Evolutionary conservation across 1,284 basidiomycete genomes (phyloP).

Genomic region (Tausonia pullulans): DNA sequence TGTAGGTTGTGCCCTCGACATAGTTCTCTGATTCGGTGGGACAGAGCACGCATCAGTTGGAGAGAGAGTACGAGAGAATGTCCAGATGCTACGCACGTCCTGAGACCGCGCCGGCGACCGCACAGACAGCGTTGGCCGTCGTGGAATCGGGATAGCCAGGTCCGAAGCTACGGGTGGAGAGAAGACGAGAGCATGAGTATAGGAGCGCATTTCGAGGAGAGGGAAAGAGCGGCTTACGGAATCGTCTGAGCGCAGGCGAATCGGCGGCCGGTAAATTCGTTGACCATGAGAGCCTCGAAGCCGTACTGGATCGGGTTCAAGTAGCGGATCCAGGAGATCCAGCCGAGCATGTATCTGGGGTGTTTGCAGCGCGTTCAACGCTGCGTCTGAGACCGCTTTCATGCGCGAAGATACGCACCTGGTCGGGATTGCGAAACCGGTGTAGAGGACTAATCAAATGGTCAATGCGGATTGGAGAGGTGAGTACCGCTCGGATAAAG

Average conservation of each 20-base stretch:
- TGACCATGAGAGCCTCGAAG: constrained; percentile 39
- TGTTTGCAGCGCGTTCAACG: constrained; percentile 25
- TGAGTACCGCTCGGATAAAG: too few relatives aligned
- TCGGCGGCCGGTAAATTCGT: constrained; percentile 38
- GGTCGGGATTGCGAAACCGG: constrained; percentile 36
- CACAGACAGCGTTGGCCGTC: constrained; percentile 33
- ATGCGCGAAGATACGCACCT: constrained; percentile 19
- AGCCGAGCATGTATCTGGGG: constrained; percentile 33
- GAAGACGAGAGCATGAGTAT: not conserved
- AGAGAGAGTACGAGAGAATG: too few relatives aligned
- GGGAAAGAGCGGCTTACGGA: constrained; percentile 18
- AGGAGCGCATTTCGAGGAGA: not conserved
- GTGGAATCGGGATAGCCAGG: constrained; percentile 28
- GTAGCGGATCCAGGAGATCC: constrained; percentile 42
- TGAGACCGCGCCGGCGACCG: constrained; percentile 34
- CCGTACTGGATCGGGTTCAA: constrained; percentile 37
- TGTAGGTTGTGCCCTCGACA: constrained; percentile 43
- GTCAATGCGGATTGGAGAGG: too few relatives aligned
- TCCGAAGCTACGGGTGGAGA: constrained; percentile 16
- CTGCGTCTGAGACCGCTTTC: constrained; percentile 12
- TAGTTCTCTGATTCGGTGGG: constrained; percentile 14
- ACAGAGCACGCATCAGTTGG: too few relatives aligned
- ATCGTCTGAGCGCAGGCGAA: constrained; percentile 32
- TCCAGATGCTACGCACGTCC: constrained; percentile 19
- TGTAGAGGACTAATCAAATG: constrained; percentile 36